phyloP scores from a whole-genome alignment of 768 basidiomycete genomes.

The Sistotremastrum suecicum region DNA sequence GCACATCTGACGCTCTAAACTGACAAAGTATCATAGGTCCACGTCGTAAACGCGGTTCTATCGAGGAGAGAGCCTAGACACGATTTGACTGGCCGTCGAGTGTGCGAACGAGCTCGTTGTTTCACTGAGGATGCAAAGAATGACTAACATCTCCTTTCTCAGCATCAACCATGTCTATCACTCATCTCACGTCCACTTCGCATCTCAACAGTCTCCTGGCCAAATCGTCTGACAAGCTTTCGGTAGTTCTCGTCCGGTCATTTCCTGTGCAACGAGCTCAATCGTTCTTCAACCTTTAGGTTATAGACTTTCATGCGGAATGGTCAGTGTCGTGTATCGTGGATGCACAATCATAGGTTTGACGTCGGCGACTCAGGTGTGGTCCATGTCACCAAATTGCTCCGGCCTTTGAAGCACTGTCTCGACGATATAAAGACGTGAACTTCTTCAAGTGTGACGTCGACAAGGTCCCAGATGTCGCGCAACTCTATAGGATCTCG shows the following conservation, averaged over 20 bases:
- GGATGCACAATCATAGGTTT: conserved; percentile 1
- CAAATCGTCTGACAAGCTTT: conserved; percentile 46
- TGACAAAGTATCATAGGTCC: too few relatives aligned
- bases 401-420: conserved; percentile 54
- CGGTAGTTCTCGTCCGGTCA: conserved; percentile 26
- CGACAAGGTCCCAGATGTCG: conserved; percentile 56
- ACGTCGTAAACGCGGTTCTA: too few relatives aligned
- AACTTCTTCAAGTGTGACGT: conserved; percentile 82
- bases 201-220: conserved; percentile 47
- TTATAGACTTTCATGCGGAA: conserved; percentile 78
- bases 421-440: conserved; percentile 52
- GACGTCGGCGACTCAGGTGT: conserved; percentile 39
- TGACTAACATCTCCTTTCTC: too few relatives aligned
- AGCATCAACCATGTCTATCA: conserved; percentile 35
- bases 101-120: too few relatives aligned
- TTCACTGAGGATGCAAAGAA: too few relatives aligned
- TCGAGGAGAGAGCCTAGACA: too few relatives aligned
- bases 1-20: too few relatives aligned
- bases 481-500: conserved; percentile 42
- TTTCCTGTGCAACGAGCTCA: neutral
- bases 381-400: conserved; percentile 78
- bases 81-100: too few relatives aligned
- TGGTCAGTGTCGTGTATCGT: conserved; percentile 32
- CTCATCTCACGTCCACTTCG: conserved; percentile 45
- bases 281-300: conserved; percentile 23